These are phyloP conservation scores for Trichophaea hybrida DNA, from an alignment of 2,329 filamentous ascomycete genomes.

Conservation along the genomic window DNA sequence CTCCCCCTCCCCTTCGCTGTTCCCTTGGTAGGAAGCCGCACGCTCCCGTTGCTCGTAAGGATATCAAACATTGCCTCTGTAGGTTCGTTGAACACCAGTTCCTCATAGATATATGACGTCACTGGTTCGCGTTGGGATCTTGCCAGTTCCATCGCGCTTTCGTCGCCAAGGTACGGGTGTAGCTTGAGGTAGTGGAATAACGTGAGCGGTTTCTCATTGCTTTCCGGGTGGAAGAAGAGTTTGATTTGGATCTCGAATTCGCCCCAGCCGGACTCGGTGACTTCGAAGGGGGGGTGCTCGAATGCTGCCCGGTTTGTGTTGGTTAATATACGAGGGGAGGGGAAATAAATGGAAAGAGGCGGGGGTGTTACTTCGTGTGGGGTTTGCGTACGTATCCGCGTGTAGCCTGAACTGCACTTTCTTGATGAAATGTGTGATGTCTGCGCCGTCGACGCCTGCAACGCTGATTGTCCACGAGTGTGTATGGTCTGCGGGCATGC, in stretches of 20 bases:
- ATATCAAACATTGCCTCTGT: constrained; percentile 83
- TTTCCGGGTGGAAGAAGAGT: constrained; percentile 79
- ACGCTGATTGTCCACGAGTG: constrained; percentile 96
- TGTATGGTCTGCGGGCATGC: constrained; percentile 77
- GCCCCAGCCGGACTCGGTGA: constrained; percentile 90
- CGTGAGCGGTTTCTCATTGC: constrained; percentile 87
- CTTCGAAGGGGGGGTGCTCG: constrained; percentile 67
- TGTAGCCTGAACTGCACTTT: constrained; percentile 97
- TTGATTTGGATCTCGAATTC: constrained; percentile 96
- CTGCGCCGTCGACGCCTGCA: constrained; percentile 72
- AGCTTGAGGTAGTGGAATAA: constrained; percentile 83
- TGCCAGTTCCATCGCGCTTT: constrained; percentile 33
- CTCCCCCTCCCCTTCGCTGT: constrained; percentile 19
- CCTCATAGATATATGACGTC: constrained; percentile 71
- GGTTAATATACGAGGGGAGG: not conserved
- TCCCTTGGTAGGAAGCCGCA: constrained; percentile 17
- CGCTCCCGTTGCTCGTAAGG: constrained; percentile 44
- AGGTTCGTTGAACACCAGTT: constrained; percentile 94
- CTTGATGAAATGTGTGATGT: constrained; percentile 89
- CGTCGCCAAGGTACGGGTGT: constrained; percentile 73
- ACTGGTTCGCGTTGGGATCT: constrained; percentile 46
- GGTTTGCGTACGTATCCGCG: constrained; percentile 78
- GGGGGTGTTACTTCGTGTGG: constrained; percentile 47
- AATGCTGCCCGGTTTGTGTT: constrained; percentile 35
- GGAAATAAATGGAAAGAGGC: not conserved